Base-by-base conservation (phyloP, 768 basidiomycete genomes). In the Termitomyces sp. region DNA sequence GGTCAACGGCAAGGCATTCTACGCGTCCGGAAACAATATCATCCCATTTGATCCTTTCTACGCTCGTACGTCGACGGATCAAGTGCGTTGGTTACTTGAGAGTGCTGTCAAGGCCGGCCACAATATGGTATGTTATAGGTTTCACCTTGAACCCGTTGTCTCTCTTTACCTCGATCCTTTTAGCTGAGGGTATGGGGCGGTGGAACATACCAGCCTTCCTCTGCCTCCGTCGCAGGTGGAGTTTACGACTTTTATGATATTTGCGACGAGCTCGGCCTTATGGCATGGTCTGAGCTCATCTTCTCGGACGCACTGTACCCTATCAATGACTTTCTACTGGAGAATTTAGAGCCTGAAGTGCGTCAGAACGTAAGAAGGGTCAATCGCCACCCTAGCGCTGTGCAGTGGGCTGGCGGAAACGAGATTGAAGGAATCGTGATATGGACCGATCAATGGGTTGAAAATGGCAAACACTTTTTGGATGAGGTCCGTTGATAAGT, bases 1-100 rank as follows among this genome's bases (percentile, higher is more conserved):
- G 58, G 72, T 84, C 55, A 83, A 84, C 51, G 82, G 83, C 10
- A 76, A 76, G 63, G 73, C 75, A 14, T 82, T 84, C 61, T 83
- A 80, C 57, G 77, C 74, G 50, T 70, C 76, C 9, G 82, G 83
- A 9, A 81, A 80, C 26, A 84, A 83, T 53, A 75, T 82, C 60
- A 81, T 84, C 55, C 83, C 83, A 1, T 83, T 82, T 60, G 83
- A 85, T 66, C 78, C 79, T 8, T 84, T 85, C 64, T 83, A 83
- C 57, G 68, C 80, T 31, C 70, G 83, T 41, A 77, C 72, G 12
- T 75, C 75, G 10, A 72, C 77, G 11, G 80, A 79, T 26, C 70
- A 75, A 55, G 79, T 81, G 7, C 68, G 78, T 35, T 84, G 82
- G 82, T 68, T 84, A 21, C 64, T 84, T 14, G 76, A 83, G 66